Evolutionary conservation across 345 rosid species (phyloP), one percentile per base, ranked within the genome.

Genomic region (Nephelium lappaceum): DNA sequence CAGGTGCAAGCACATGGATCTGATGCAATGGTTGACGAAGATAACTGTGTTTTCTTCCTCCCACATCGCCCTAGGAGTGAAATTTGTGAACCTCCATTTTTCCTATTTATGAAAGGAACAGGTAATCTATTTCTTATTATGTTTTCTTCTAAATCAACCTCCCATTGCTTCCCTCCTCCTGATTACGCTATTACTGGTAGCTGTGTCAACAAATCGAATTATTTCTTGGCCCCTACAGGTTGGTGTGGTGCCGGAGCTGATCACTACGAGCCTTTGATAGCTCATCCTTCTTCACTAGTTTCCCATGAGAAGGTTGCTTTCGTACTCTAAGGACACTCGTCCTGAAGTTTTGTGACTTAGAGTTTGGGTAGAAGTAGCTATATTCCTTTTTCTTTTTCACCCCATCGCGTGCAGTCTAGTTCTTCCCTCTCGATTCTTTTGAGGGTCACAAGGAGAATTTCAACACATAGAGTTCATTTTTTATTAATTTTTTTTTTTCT

Each of bases 241-340:
- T 97, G 98, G 99, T 97, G 98, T 67, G 98, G 93, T 60, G 99
- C 96, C 0, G 99, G 99, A 64, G 98, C 98, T 41, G 99, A 97
- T 82, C 99, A 97, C 80, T 97, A 97, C 36, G 99, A 97, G 78
- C 98, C 99, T 8, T 80, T 97, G 83, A 84, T 94, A 7, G 98
- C 98, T 27, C 88, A 81, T 68, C 91, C 95, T 58, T 86, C 92
- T 57, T 83, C 95, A n/a, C 57, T 87, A 39, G 83, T 93, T 42
- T 91, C 98, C 6, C 91, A 84, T 9, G 99, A 93, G 90, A 94
- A 97, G 85, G 98, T 92, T 67, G 99, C 97, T 39, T 78, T 86
- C 21, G 93, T 93, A 71, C 93, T 97, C 64, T 92, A 85, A 92
- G 67, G 83, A 24, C 63, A 65, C 23, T 73, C 69, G 71, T 73